Evolutionary conservation across 768 basidiomycete genomes (phyloP).

Genomic region (Auriscalpium orientale): DNA sequence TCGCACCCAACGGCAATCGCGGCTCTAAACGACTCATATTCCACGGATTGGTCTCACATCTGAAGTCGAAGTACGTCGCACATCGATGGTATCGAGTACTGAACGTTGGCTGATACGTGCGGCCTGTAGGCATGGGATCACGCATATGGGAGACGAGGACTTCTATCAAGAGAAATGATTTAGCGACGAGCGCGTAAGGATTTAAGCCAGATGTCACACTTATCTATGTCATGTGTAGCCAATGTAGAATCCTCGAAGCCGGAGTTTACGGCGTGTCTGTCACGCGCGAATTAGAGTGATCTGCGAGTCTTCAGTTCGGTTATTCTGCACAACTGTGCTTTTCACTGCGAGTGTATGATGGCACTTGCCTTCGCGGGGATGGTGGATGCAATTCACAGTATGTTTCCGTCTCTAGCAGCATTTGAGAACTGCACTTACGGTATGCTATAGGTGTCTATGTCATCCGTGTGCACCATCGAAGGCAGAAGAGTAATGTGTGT

Average conservation of each 20-base stretch:
- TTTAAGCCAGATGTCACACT: not conserved
- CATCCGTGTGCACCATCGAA: no score
- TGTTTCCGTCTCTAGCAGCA: no score
- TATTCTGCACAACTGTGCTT: no score
- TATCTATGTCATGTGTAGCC: not conserved
- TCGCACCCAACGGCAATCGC: not conserved
- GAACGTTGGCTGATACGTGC: constrained; percentile 11
- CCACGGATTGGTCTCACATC: constrained; percentile 54
- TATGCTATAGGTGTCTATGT: no score
- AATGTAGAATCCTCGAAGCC: not conserved
- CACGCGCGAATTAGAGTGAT: no score
- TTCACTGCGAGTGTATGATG: no score
- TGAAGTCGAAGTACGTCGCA: constrained; percentile 48
- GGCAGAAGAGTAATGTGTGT: no score
- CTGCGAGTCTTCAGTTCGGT: no score
- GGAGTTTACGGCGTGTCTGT: not conserved
- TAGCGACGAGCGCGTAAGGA: not conserved
- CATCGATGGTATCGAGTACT: not conserved
- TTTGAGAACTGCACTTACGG: no score
- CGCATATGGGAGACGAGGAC: constrained; percentile 10
- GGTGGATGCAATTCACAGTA: no score
- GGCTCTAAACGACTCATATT: constrained; percentile 34
- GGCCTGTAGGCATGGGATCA: constrained; percentile 36
- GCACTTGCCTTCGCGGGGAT: no score
- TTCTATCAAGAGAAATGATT: constrained; percentile 1